Evolutionary conservation across 2,329 filamentous ascomycete species (phyloP), one percentile per base, ranked within the genome.

Genomic region (Pezicula carpinea): DNA sequence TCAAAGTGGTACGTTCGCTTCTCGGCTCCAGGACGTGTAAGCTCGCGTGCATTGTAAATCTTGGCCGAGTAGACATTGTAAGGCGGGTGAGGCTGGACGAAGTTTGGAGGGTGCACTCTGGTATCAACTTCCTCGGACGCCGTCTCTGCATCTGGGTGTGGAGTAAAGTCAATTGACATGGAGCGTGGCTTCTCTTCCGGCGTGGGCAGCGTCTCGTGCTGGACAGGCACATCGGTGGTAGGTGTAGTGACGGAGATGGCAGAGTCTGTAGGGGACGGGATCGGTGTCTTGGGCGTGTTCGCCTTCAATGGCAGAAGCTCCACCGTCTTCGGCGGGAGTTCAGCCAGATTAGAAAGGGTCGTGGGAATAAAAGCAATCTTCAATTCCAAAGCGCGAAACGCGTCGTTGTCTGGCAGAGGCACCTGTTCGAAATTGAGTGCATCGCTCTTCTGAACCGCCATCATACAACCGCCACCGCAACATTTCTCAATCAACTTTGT

Each of bases 1-100:
- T 97, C 93, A 60, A 97, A 97, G 68, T 99, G 93, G 66, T 92
- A 96, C 0, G 93, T 99, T 51, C 92, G 80, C 79, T 99, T 99
- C 74, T 96, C 89, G 5, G 93, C 93, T 18, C 92, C 92, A 19
- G 80, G 75, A 64, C 82, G 86, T 11, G 93, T 99, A 63, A 99
- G 72, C 68, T 96, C 90, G 47, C 93, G 85, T 2, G 89, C 81
- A 59, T 83, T 83, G 67, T 89, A 85, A 39, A 99, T 80, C 53
- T 83, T 89, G n/a, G 92, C 91, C 1, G 90, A 86, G 68, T 87
- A 95, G 51, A 97, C 90, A 55, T 92, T 77, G 68, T 95, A 93
- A 0, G 93, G 93, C 47, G 89, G 89, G 65, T 99, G 93, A 21
- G 93, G 93, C 64, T 96, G 89, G 45, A 99, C 91, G 61, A 91